Conservation (phyloP, 441 rosid genomes). For the Gossypium lobatum region DNA sequence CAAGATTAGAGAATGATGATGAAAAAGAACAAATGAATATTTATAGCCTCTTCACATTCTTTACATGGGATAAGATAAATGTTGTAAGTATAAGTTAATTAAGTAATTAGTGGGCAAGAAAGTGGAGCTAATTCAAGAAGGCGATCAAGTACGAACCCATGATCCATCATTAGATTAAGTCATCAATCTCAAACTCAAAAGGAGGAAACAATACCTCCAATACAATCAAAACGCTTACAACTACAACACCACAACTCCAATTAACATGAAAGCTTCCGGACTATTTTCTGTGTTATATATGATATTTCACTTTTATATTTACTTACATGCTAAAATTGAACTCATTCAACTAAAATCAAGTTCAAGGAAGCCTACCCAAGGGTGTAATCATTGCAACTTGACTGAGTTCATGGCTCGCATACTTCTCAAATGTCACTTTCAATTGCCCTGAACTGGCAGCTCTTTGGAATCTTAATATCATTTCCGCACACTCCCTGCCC, state of each 20-base stretch:
- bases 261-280: background rate
- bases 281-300: background rate
- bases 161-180: background rate
- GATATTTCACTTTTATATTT: background rate
- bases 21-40: no score
- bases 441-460: slow-evolving; percentile 52
- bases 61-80: no score
- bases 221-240: background rate
- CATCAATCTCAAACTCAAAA: background rate
- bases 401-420: slow-evolving; percentile 39
- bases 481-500: slow-evolving; percentile 71
- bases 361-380: slow-evolving; percentile 48
- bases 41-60: no score
- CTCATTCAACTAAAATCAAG: background rate
- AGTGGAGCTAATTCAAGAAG: no score
- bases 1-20: no score
- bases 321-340: slow-evolving; percentile 7
- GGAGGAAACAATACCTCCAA: background rate
- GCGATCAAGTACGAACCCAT: background rate
- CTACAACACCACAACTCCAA: background rate
- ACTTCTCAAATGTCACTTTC: slow-evolving; percentile 75
- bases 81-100: no score
- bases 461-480: slow-evolving; percentile 67
- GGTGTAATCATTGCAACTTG: slow-evolving; percentile 62
- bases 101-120: no score